phyloP scores from a whole-genome alignment of 768 basidiomycete species.

The Leccinum boreale region DNA sequence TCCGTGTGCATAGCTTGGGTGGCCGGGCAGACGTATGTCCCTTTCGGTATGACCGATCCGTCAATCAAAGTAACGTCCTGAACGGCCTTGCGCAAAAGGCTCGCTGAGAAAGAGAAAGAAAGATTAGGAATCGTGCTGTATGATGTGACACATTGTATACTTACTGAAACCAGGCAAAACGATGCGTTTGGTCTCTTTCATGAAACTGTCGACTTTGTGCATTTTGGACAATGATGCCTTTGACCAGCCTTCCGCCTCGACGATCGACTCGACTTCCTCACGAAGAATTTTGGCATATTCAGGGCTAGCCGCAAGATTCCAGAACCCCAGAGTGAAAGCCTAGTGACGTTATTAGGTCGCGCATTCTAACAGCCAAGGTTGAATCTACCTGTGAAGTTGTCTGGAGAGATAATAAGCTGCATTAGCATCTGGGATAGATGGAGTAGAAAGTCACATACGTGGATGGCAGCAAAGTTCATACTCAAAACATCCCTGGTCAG shows the following conservation, averaged over 20 bases:
- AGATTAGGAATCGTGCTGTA: not conserved
- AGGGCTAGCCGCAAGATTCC: not conserved
- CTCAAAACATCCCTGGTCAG: slow-evolving; percentile 17
- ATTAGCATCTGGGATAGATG: not conserved
- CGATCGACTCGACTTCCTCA: not conserved
- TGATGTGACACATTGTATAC: not conserved
- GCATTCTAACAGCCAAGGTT: not conserved
- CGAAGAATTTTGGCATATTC: not conserved
- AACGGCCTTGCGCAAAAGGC: not conserved
- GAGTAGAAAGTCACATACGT: slow-evolving; percentile 6
- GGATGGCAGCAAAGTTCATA: slow-evolving; percentile 24
- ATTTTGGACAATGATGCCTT: not conserved
- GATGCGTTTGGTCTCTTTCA: not conserved
- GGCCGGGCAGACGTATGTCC: not conserved
- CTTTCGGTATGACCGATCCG: not conserved
- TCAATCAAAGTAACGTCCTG: not conserved
- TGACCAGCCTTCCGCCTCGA: not conserved
- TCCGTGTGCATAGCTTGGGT: not conserved
- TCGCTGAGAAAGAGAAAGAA: not conserved
- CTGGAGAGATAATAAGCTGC: no score
- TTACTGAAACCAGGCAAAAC: not conserved
- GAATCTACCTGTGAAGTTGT: not conserved
- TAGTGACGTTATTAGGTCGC: not conserved
- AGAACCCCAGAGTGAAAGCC: not conserved
- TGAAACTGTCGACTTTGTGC: not conserved